Evolutionary conservation across 305 asterid genomes (phyloP), one percentile per base, ranked within the genome.

Genomic region (Fraxinus velutina): DNA sequence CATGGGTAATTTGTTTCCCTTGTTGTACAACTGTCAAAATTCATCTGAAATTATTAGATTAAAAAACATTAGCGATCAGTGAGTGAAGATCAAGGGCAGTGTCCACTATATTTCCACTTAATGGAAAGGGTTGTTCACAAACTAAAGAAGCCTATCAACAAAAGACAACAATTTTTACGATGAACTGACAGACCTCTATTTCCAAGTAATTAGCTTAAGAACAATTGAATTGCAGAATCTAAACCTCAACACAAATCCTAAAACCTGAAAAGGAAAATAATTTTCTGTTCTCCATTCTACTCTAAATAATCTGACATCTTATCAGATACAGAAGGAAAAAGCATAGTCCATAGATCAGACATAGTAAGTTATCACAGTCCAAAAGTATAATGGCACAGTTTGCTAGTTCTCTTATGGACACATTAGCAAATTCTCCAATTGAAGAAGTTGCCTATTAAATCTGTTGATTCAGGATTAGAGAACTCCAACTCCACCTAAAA

Each of bases 11-110:
- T 85, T 74, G 98, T 92, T 83, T 90, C 94, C 92, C 97, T 92
- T 44, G 94, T 89, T 82, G 97, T 86, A 90, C 99, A 96, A 86
- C 93, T 96, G 88, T 96, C 99, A 36, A 93, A 96, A 86, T 93
- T 91, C 90, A 92, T 91, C 98, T 96, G 95, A 83, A 82, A 84
- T 79, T 0, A 86, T 83, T 17, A 80, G 24, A 84, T 19, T 80
- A 79, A 83, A 74, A 79, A 83, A 76, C 13, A 82, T 84, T 52
- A 84, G 86, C 21, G 27, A 79, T 70, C 47, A 62, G 42, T 29
- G 80, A 60, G 73, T 4, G 76, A 10, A 64, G 37, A 44, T 17
- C 34, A 42, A 73, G 70, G 24, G 72, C 36, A 42, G 64, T 30
- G 30, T 47, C 78, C 13, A 52, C 24, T 57, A 70, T 50, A 79